Conservation (phyloP, 73 alveolate species). For the Paramecium biaurelia region DNA sequence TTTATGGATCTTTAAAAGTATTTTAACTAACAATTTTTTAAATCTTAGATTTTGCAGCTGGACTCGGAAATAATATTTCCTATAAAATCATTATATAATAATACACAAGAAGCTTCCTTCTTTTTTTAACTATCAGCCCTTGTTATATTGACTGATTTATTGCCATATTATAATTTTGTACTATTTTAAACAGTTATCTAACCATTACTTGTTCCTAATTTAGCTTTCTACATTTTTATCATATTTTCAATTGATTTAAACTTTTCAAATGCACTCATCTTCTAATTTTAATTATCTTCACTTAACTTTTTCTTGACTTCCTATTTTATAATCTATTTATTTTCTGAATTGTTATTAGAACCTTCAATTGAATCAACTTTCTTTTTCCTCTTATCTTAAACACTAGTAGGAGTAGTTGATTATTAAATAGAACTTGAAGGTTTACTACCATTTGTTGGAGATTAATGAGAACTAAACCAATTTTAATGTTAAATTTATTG, state of each 20-base stretch:
- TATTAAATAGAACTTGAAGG: neutral
- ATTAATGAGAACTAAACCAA: neutral
- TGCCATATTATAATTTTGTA: conserved; percentile 9
- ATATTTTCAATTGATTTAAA: conserved; percentile 35
- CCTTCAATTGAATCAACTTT: neutral
- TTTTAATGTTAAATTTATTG: neutral
- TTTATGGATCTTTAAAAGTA: neutral
- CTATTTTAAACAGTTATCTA: neutral
- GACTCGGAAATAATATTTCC: conserved; percentile 24
- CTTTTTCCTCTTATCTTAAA: neutral
- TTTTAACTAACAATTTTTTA: neutral
- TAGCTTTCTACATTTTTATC: conserved; percentile 36
- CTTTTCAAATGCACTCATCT: neutral
- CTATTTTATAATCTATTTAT: neutral
- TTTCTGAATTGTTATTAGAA: conserved; percentile 23
- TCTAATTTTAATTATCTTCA: neutral
- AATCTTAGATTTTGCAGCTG: neutral
- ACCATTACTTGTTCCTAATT: neutral
- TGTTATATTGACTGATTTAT: conserved; percentile 28
- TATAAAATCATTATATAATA: neutral
- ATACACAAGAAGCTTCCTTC: conserved; percentile 52
- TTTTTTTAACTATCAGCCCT: conserved; percentile 44
- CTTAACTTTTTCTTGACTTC: neutral
- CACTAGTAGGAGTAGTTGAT: neutral
- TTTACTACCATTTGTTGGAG: neutral